Evolutionary conservation across 257 asterid genomes (phyloP).

Genomic region (Nicotiana paniculata): DNA sequence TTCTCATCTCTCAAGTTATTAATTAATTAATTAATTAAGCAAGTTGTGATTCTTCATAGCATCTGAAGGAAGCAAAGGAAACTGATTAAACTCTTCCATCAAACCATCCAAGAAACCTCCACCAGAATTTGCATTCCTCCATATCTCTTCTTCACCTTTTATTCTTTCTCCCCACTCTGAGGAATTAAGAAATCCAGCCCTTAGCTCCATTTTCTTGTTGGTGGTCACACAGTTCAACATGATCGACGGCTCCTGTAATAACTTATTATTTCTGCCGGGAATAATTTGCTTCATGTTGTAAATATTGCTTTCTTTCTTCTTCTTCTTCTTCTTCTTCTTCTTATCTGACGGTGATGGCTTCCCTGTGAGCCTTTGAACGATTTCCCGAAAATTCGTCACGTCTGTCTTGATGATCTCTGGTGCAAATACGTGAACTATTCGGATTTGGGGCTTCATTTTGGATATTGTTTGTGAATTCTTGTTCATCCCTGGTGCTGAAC

Average conservation of each 20-base stretch:
- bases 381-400: constrained; percentile 59
- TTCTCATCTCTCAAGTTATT: too few species aligned
- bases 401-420: constrained; percentile 89
- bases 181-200: not conserved
- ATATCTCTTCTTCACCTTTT: constrained; percentile 73
- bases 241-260: too few species aligned
- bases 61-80: constrained; percentile 28
- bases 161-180: constrained; percentile 31
- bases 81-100: constrained; percentile 39
- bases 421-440: constrained; percentile 86
- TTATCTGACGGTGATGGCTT: constrained; percentile 38
- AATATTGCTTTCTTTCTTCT: not conserved
- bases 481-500: constrained; percentile 35
- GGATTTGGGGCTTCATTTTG: constrained; percentile 61
- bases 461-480: constrained; percentile 51
- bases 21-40: not conserved
- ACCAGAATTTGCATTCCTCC: constrained; percentile 55
- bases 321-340: not conserved
- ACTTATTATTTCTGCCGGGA: not conserved
- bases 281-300: not conserved
- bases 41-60: not conserved
- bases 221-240: too few species aligned
- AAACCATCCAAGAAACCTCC: constrained; percentile 67
- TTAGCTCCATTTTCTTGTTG: not conserved
- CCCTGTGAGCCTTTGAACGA: constrained; percentile 87